A percentile compares a stretch with the other conserved stretches of the same genome.
Evolutionary conservation across 1,284 basidiomycete genomes (phyloP).

Genomic region (Mycosarcoma mackinlayi): DNA sequence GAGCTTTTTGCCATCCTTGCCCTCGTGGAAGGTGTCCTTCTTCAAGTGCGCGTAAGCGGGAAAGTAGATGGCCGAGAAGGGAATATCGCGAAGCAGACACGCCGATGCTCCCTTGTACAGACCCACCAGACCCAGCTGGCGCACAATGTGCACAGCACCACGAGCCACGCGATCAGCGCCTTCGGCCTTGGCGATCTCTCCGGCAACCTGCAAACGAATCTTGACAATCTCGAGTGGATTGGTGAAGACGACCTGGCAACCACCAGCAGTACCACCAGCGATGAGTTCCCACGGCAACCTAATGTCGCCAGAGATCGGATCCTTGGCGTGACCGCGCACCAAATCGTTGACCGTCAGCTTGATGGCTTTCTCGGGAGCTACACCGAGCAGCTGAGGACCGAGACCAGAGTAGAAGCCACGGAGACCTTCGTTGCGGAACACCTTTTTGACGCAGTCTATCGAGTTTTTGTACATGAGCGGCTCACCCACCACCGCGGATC

Average conservation of each 20-base stretch:
- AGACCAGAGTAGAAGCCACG: conserved; percentile 95
- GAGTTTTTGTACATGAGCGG: conserved; percentile 67
- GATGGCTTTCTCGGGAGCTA: conserved; percentile 97
- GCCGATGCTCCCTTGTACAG: conserved; percentile 91
- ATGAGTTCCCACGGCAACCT: conserved; percentile 85
- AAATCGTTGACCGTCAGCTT: conserved; percentile 94
- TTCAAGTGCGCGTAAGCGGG: conserved; percentile 76
- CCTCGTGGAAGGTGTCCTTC: conserved; percentile 93
- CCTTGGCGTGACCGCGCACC: conserved; percentile 82
- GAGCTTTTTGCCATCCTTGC: conserved; percentile 92
- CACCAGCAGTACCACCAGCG: conserved; percentile 92
- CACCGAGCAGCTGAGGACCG: conserved; percentile 93
- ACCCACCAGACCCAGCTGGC: conserved; percentile 89
- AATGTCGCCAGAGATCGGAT: conserved; percentile 94
- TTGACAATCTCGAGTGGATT: conserved; percentile 90
- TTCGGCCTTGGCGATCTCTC: conserved; percentile 82
- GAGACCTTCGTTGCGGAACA: conserved; percentile 91
- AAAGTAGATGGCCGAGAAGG: conserved; percentile 74
- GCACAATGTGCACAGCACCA: conserved; percentile 90
- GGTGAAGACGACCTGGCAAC: conserved; percentile 96
- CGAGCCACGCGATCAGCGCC: conserved; percentile 80
- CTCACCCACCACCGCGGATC: conserved; percentile 65
- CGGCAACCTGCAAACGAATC: conserved; percentile 95
- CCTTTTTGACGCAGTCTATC: conserved; percentile 88
- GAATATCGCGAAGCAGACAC: conserved; percentile 88